Conservation (phyloP, 2,329 filamentous ascomycete genomes). For the Diaporthe capsici region DNA sequence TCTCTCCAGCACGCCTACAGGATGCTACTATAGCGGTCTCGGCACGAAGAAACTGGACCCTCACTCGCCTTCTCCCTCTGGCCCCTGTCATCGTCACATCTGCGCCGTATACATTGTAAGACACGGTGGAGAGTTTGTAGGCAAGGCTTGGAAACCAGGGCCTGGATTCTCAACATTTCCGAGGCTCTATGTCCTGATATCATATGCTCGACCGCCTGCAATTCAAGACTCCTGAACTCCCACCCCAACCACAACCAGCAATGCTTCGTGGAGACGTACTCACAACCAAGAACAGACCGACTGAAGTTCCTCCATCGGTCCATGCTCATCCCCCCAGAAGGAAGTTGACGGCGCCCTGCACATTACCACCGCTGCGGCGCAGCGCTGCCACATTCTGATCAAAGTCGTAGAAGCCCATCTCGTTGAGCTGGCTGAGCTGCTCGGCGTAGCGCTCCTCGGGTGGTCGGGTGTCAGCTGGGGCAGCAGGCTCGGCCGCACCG, state of each 20-base stretch:
- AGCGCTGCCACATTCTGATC: slow-evolving; percentile 92
- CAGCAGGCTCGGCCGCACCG: slow-evolving; percentile 54
- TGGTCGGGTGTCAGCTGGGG: slow-evolving; percentile 84
- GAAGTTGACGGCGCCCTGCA: slow-evolving; percentile 90
- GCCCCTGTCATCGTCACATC: not conserved
- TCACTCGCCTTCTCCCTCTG: not conserved
- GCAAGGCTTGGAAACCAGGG: not conserved
- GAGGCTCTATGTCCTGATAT: slow-evolving; percentile 28
- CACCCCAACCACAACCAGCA: slow-evolving; percentile 14
- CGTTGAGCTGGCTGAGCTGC: slow-evolving; percentile 93
- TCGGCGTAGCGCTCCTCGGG: slow-evolving; percentile 94
- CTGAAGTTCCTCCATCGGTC: not conserved
- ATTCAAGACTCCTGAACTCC: slow-evolving; percentile 29
- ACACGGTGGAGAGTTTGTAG: not conserved
- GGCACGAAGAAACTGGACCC: not conserved
- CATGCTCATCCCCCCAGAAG: slow-evolving; percentile 61
- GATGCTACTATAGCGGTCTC: not conserved
- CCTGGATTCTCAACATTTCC: not conserved
- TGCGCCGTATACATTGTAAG: not conserved
- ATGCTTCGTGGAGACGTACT: slow-evolving; percentile 20
- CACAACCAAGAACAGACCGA: slow-evolving; percentile 6
- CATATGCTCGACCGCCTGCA: slow-evolving; percentile 11
- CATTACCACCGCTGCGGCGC: slow-evolving; percentile 89
- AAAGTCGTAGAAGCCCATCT: slow-evolving; percentile 99
- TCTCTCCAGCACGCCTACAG: not conserved